Evolutionary conservation across 2,329 filamentous ascomycete species (phyloP).

Genomic region (Dactylella cylindrospora): DNA sequence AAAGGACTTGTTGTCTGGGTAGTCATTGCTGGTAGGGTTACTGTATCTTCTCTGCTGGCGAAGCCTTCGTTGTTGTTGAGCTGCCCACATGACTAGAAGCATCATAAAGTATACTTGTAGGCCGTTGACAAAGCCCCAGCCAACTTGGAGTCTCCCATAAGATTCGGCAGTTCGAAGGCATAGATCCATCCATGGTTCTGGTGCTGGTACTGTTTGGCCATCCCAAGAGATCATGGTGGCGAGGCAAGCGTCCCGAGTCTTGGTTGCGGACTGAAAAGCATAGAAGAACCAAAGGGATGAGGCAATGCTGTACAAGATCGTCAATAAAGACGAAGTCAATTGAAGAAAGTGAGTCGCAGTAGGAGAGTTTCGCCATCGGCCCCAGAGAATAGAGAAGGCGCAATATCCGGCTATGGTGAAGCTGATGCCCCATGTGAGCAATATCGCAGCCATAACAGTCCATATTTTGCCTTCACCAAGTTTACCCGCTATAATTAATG

Average conservation of each 20-base stretch:
- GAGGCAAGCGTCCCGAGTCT: slow-evolving; percentile 25
- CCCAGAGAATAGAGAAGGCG: slow-evolving; percentile 34
- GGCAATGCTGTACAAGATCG: slow-evolving; percentile 28
- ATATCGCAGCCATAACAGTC: slow-evolving; percentile 16
- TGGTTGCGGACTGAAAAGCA: slow-evolving; percentile 36
- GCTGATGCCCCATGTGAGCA: slow-evolving; percentile 23
- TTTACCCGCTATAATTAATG: slow-evolving; percentile 25
- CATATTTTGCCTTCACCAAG: slow-evolving; percentile 33
- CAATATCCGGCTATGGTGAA: slow-evolving; percentile 21
- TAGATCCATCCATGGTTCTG: slow-evolving; percentile 26
- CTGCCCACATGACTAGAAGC: slow-evolving; percentile 26
- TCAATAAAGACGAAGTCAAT: slow-evolving; percentile 23
- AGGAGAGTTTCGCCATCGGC: slow-evolving; percentile 24
- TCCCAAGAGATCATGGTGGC: slow-evolving; percentile 33
- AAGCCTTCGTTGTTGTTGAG: slow-evolving; percentile 26
- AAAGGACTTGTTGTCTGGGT: slow-evolving; percentile 26
- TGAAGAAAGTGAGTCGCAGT: slow-evolving; percentile 26
- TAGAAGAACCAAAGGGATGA: slow-evolving; percentile 36
- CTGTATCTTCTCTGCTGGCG: slow-evolving; percentile 35
- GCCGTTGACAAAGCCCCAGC: slow-evolving; percentile 38
- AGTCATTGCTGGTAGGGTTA: slow-evolving; percentile 25
- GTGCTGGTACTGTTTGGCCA: slow-evolving; percentile 32
- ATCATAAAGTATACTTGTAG: slow-evolving; percentile 42
- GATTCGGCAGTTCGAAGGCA: slow-evolving; percentile 25
- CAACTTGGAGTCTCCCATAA: slow-evolving; percentile 28